Conservation (phyloP, 2,329 filamentous ascomycete species). For the Stromatinia cepivora region DNA sequence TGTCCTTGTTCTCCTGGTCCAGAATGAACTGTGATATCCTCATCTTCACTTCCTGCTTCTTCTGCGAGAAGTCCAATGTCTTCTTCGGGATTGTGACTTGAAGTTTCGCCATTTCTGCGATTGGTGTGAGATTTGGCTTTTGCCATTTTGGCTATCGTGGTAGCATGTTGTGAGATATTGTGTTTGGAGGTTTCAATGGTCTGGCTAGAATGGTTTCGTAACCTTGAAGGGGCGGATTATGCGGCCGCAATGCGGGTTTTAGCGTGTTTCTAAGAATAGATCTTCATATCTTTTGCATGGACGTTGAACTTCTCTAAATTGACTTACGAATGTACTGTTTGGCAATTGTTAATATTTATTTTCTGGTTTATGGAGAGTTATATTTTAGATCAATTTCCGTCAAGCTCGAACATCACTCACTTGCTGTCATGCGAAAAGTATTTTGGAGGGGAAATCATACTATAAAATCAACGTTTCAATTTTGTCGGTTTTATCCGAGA, state of each 20-base stretch:
- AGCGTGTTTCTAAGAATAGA: slow-evolving; percentile 9
- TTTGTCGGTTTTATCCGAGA: neutral
- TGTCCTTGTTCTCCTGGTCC: slow-evolving; percentile 23
- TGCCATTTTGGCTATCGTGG: slow-evolving; percentile 46
- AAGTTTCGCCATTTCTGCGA: slow-evolving; percentile 35
- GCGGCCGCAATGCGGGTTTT: slow-evolving; percentile 14
- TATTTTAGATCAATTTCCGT: neutral
- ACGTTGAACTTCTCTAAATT: neutral
- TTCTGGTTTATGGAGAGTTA: neutral
- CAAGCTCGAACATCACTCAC: neutral
- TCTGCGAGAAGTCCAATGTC: slow-evolving; percentile 44
- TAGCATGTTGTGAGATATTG: slow-evolving; percentile 42
- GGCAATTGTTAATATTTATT: neutral
- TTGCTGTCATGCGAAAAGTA: neutral
- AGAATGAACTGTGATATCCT: slow-evolving; percentile 38
- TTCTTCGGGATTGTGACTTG: slow-evolving; percentile 41
- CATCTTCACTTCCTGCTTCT: slow-evolving; percentile 37
- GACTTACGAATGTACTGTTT: neutral
- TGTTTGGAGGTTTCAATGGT: slow-evolving; percentile 5
- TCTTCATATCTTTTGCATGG: neutral
- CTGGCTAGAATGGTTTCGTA: slow-evolving; percentile 8
- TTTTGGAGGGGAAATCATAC: neutral
- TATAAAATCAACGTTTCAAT: neutral
- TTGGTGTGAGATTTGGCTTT: slow-evolving; percentile 44
- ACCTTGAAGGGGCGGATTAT: neutral